Evolutionary conservation across 768 basidiomycete species (phyloP), one percentile per base, ranked within the genome.

Genomic region (Gloeophyllum trabeum): DNA sequence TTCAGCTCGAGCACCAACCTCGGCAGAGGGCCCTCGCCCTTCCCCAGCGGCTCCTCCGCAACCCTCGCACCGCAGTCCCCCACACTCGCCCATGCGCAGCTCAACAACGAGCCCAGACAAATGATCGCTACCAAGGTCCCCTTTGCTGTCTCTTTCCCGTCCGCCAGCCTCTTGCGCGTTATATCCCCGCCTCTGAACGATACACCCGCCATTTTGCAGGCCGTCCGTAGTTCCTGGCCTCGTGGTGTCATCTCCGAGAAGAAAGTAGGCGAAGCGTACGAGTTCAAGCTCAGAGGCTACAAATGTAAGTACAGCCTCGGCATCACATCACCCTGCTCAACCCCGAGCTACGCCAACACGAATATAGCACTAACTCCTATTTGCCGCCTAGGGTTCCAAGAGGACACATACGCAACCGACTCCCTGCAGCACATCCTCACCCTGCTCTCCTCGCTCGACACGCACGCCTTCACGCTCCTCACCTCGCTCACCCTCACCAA

Each of bases 241-340:
- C 70, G 82, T 49, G 85, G 84, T 14, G 81, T 87, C 6, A 74
- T 81, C 5, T 76, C 78, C 1, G 84, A 87, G 58, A 83, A 78
- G 65, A 86, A 81, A 51, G 67, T 85, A 2, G 79, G 73, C 3
- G 75, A 80, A 21, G 73, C 76, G 5, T 87, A 75, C 54, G 84
- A 87, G 56, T 87, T 87, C 61, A 86, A 82, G 58, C 64, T 87
- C 40, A 84, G 83, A 51, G 85, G 84, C 19, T 87, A 87, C 55
- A 78, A 72, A 64, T 84, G 85, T 85, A 55, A 42, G 75, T 61
- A 44, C 40, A 24, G 26, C 40, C 47, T 45, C 42, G 10, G 12
- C 36, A 21, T 37, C 13, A 37, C 20, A 6, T 37, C 43, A 23
- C 45, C 30, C 48, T 48, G 40, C 43, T 43, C 22, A 43, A 43